Evolutionary conservation across 257 asterid genomes (phyloP).

Genomic region (Nicotiana tabacum): DNA sequence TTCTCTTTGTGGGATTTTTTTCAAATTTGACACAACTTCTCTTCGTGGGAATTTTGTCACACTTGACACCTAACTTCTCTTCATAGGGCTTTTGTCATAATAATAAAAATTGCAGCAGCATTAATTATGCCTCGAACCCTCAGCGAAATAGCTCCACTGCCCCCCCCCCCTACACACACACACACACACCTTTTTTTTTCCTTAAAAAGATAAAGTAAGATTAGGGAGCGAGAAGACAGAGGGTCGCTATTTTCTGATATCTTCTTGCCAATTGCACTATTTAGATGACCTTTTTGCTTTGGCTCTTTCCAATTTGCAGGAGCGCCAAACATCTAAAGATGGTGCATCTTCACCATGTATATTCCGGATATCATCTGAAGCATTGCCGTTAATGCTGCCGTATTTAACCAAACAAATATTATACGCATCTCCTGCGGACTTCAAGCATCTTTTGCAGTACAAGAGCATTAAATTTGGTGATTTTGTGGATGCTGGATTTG

Average conservation of each 20-base stretch:
- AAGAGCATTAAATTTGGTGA: slow-evolving; percentile 68
- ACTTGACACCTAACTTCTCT: background rate
- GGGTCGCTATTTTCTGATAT: background rate
- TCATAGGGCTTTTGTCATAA: background rate
- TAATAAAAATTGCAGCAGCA: background rate
- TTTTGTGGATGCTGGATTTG: slow-evolving; percentile 57
- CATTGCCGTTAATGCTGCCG: slow-evolving; percentile 83
- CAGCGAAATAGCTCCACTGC: background rate
- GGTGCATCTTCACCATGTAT: slow-evolving; percentile 69
- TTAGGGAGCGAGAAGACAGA: background rate
- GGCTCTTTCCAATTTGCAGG: slow-evolving; percentile 41
- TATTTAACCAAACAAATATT: slow-evolving; percentile 73
- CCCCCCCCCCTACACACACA: too few relatives aligned
- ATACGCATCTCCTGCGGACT: slow-evolving; percentile 61
- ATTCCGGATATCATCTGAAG: slow-evolving; percentile 96
- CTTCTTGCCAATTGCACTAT: background rate
- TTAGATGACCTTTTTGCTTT: background rate
- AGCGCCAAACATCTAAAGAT: slow-evolving; percentile 85
- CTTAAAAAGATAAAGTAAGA: background rate
- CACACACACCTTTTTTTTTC: too few relatives aligned
- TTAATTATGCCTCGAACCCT: background rate
- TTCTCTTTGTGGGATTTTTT: background rate
- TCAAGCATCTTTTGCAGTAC: slow-evolving; percentile 78
- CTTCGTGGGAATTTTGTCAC: background rate
- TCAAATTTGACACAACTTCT: background rate